Conservation (phyloP, 352 stramenopile genomes). For the Phytophthora idaei region DNA sequence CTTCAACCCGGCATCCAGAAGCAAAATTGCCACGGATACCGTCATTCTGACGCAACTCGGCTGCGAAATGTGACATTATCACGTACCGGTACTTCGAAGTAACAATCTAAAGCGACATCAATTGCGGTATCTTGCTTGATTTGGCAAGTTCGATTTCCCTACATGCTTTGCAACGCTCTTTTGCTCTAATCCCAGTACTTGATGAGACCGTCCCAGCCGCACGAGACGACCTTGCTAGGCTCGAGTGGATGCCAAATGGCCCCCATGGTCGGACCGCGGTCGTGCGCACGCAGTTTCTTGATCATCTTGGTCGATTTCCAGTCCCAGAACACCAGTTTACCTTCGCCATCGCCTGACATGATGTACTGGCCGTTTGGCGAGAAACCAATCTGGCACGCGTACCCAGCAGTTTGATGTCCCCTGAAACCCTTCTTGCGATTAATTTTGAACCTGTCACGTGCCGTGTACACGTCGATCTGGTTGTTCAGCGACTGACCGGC, state of each 20-base stretch:
- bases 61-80: not conserved
- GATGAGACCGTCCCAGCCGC: conserved; percentile 99
- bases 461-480: conserved; percentile 97
- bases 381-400: conserved; percentile 96
- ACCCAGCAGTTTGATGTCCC: conserved; percentile 94
- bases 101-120: not conserved
- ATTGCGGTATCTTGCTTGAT: not conserved
- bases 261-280: conserved; percentile 95
- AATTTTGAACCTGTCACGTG: conserved; percentile 94
- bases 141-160: conserved; percentile 1
- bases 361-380: conserved; percentile 95
- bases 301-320: conserved; percentile 96
- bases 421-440: conserved; percentile 94
- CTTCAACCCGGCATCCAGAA: conserved; percentile 3
- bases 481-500: conserved; percentile 98
- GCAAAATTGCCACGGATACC: not conserved
- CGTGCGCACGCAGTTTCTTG: conserved; percentile 90
- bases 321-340: conserved; percentile 99
- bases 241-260: conserved; percentile 98
- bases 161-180: not conserved
- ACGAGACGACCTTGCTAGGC: conserved; percentile 95
- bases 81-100: no score
- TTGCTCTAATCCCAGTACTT: conserved; percentile 97
- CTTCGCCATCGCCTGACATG: conserved; percentile 96
- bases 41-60: not conserved